These are phyloP conservation scores for Talaromyces sp. DNA, from an alignment of 2,329 filamentous ascomycete species.

Conservation along the genomic window DNA sequence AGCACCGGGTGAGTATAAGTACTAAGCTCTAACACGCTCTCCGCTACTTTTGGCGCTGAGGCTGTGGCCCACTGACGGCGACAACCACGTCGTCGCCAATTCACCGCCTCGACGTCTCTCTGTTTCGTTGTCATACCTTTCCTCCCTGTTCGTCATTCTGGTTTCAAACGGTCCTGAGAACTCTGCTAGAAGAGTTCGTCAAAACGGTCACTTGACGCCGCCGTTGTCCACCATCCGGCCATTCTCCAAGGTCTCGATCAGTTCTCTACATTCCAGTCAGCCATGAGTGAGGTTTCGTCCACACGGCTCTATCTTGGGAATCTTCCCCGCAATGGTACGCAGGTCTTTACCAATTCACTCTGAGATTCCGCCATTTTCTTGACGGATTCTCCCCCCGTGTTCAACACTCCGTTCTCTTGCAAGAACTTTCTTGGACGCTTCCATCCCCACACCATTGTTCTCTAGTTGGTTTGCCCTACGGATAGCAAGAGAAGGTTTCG, in stretches of 20 bases:
- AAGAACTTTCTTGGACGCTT: conserved; percentile 14
- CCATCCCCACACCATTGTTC: conserved; percentile 14
- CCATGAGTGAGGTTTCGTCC: conserved; percentile 83
- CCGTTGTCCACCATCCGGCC: background rate
- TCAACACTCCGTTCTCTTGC: conserved; percentile 14
- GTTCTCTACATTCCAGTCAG: conserved; percentile 21
- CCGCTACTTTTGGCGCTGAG: conserved; percentile 8
- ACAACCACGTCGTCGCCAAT: conserved; percentile 9
- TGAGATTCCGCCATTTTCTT: conserved; percentile 23
- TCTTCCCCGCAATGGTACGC: conserved; percentile 89
- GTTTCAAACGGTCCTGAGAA: background rate
- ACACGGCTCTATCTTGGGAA: conserved; percentile 97
- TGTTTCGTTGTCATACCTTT: conserved; percentile 1
- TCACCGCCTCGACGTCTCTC: conserved; percentile 12
- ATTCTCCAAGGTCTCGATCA: conserved; percentile 1
- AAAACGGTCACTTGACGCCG: conserved; percentile 3
- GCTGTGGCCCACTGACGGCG: conserved; percentile 1
- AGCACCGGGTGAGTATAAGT: conserved; percentile 13
- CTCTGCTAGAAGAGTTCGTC: conserved; percentile 6
- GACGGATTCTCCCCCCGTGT: conserved; percentile 18
- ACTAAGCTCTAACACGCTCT: conserved; percentile 12
- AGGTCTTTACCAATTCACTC: conserved; percentile 33
- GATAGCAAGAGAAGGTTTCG: conserved; percentile 7
- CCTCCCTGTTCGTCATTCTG: background rate
- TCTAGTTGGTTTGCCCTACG: conserved; percentile 12